Evolutionary conservation across 2,329 filamentous ascomycete genomes (phyloP).

Genomic region (Scopulariopsis brevicaulis): DNA sequence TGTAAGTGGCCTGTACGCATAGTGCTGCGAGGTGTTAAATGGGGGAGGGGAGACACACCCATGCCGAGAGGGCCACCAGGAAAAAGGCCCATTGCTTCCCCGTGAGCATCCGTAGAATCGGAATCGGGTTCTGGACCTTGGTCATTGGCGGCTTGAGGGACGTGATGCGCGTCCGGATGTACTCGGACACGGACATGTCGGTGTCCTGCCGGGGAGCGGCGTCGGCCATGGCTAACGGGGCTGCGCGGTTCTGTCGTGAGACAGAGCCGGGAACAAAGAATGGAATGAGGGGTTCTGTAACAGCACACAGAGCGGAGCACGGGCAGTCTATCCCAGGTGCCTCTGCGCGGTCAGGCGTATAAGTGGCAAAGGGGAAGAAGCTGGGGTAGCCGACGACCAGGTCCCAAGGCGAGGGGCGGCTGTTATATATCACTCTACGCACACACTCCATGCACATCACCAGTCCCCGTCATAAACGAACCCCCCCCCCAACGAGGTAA

Average conservation of each 20-base stretch:
- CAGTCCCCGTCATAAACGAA: too few relatives aligned
- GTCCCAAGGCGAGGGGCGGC: too few relatives aligned
- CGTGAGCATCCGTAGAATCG: slow-evolving; percentile 34
- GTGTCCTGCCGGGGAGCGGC: slow-evolving; percentile 22
- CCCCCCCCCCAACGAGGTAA: too few relatives aligned
- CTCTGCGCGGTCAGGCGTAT: too few relatives aligned
- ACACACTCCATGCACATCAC: too few relatives aligned
- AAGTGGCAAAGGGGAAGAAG: too few relatives aligned
- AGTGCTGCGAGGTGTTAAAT: not conserved
- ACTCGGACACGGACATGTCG: slow-evolving; percentile 19
- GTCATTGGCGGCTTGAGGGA: slow-evolving; percentile 46
- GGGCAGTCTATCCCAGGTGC: too few relatives aligned
- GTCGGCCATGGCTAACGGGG: not conserved
- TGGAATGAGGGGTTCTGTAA: too few relatives aligned
- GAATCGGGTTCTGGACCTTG: slow-evolving; percentile 40
- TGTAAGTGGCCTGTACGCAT: slow-evolving; percentile 21
- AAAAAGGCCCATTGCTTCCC: slow-evolving; percentile 44
- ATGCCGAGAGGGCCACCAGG: slow-evolving; percentile 40
- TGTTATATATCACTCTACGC: too few relatives aligned
- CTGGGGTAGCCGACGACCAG: too few relatives aligned
- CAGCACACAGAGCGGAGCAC: too few relatives aligned
- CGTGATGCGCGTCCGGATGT: slow-evolving; percentile 39
- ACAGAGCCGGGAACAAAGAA: too few relatives aligned
- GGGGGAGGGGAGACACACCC: slow-evolving; percentile 27
- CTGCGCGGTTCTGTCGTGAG: not conserved